Evolutionary conservation across 495 filamentous ascomycete species (phyloP).

Genomic region (Ramalina peruviana): DNA sequence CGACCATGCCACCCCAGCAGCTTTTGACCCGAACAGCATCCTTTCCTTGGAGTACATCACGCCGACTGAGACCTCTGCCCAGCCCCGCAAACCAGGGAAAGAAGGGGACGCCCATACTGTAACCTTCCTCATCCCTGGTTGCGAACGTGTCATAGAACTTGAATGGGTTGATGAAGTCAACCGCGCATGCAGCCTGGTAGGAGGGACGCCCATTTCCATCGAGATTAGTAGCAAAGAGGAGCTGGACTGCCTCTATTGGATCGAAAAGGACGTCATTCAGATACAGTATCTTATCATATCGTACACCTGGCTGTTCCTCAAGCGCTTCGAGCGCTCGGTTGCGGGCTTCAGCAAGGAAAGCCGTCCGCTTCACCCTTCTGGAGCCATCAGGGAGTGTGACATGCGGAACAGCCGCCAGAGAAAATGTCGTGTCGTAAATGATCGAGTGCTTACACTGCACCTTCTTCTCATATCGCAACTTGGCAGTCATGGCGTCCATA

Average conservation of each 20-base stretch:
- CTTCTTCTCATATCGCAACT: constrained; percentile 28
- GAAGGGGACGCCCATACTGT: constrained; percentile 53
- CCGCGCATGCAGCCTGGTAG: constrained; percentile 68
- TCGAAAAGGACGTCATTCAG: constrained; percentile 66
- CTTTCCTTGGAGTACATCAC: constrained; percentile 44
- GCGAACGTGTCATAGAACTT: constrained; percentile 79
- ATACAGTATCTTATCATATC: constrained; percentile 58
- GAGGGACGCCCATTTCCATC: constrained; percentile 37
- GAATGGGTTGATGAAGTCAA: constrained; percentile 63
- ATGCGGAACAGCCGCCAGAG: constrained; percentile 35
- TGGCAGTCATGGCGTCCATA: constrained; percentile 27
- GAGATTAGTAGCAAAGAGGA: constrained; percentile 65
- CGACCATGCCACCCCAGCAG: constrained; percentile 76
- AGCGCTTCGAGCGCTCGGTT: constrained; percentile 61
- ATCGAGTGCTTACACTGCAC: constrained; percentile 37
- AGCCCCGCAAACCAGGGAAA: constrained; percentile 59
- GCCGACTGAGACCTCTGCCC: constrained; percentile 40
- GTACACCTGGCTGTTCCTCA: constrained; percentile 21
- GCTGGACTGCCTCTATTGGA: constrained; percentile 52
- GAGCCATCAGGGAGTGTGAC: constrained; percentile 49
- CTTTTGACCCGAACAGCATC: constrained; percentile 61
- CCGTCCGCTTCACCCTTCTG: constrained; percentile 52
- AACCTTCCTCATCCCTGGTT: constrained; percentile 59
- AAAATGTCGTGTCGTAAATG: constrained; percentile 40
- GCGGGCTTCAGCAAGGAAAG: constrained; percentile 63